A percentile compares a stretch with the other conserved stretches of the same genome.
Evolutionary conservation across 768 basidiomycete species (phyloP).

Genomic region (Agaricus blazei): DNA sequence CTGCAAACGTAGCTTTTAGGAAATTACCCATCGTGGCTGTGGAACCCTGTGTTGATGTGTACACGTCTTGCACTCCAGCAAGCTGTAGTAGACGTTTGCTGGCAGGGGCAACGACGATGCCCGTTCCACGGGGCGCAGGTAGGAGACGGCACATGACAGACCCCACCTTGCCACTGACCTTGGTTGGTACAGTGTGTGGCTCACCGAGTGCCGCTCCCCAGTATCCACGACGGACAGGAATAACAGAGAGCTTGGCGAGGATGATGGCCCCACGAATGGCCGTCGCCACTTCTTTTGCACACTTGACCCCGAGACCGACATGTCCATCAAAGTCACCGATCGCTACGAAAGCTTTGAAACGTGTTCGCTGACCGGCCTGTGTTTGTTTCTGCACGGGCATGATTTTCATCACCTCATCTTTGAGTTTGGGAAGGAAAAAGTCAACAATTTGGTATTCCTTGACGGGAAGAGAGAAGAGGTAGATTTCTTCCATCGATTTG

Average conservation of each 20-base stretch:
- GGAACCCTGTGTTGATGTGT: slow-evolving; percentile 97
- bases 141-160: slow-evolving; percentile 99
- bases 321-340: slow-evolving; percentile 99
- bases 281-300: slow-evolving; percentile 99
- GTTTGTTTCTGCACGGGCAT: slow-evolving; percentile 99
- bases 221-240: slow-evolving; percentile 98
- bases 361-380: slow-evolving; percentile 97
- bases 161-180: slow-evolving; percentile 97
- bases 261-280: slow-evolving; percentile 99
- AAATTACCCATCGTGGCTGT: slow-evolving; percentile 99
- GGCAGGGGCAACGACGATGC: slow-evolving; percentile 98
- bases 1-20: slow-evolving; percentile 94
- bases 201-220: slow-evolving; percentile 99
- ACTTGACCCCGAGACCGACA: slow-evolving; percentile 99
- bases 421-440: slow-evolving; percentile 97
- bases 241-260: slow-evolving; percentile 94
- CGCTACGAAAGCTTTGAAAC: slow-evolving; percentile 99
- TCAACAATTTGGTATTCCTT: slow-evolving; percentile 99
- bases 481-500: slow-evolving; percentile 99
- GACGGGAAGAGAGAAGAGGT: slow-evolving; percentile 99
- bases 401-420: slow-evolving; percentile 99
- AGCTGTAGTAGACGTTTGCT: slow-evolving; percentile 95
- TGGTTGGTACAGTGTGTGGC: slow-evolving; percentile 98
- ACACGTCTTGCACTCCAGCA: slow-evolving; percentile 96
- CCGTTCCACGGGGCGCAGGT: slow-evolving; percentile 97